Conservation (phyloP, 2,329 filamentous ascomycete genomes). For the Graphilbum fragrans region DNA sequence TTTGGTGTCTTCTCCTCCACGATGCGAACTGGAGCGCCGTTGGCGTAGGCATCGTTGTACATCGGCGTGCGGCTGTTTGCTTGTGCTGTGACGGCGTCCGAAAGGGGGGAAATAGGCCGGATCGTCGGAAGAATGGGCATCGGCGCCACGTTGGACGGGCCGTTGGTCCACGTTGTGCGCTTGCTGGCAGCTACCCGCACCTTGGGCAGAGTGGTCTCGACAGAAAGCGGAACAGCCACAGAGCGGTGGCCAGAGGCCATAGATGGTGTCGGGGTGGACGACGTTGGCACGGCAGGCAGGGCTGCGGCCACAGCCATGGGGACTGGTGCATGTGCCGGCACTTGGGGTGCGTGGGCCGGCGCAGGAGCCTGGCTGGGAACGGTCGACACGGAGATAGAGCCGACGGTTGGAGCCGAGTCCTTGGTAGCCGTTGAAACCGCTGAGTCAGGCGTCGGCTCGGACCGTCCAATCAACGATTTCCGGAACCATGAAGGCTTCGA, state of each 20-base stretch:
- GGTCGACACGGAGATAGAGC: not conserved
- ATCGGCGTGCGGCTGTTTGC: conserved; percentile 54
- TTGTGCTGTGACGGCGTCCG: conserved; percentile 82
- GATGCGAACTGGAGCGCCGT: conserved; percentile 22
- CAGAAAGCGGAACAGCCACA: too few species aligned
- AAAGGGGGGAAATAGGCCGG: conserved; percentile 89
- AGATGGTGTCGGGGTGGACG: not conserved
- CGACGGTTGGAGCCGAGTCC: not conserved
- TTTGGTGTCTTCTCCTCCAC: conserved; percentile 59
- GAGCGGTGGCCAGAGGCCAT: too few species aligned
- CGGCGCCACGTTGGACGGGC: conserved; percentile 65
- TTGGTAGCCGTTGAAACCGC: conserved; percentile 16
- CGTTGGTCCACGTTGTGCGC: conserved; percentile 88
- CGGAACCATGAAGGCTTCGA: conserved; percentile 95
- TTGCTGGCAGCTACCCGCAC: conserved; percentile 52
- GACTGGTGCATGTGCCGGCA: not conserved
- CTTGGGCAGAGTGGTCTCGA: conserved; percentile 29
- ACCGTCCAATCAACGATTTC: conserved; percentile 78
- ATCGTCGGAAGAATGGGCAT: conserved; percentile 96
- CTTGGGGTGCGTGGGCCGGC: not conserved
- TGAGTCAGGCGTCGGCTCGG: conserved; percentile 51
- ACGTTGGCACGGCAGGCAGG: not conserved
- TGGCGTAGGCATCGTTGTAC: conserved; percentile 36
- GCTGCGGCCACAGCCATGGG: not conserved
- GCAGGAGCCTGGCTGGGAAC: not conserved